Conservation (phyloP, 345 rosid species). For the Excoecaria cochinchinensis region DNA sequence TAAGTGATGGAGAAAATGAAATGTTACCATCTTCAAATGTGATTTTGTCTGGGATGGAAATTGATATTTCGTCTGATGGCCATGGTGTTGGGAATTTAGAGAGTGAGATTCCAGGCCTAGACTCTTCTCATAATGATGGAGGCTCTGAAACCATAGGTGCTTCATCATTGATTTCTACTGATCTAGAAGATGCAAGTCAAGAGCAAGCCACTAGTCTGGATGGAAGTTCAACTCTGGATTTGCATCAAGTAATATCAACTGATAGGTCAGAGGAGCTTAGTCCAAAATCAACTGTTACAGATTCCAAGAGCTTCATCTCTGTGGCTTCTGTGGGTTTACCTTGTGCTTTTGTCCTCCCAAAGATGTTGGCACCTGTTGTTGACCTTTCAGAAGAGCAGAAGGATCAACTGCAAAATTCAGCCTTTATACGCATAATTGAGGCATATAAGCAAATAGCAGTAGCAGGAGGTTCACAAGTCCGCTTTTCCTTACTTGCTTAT, state of each 20-base stretch:
- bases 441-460: constrained; percentile 74
- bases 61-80: constrained; percentile 39
- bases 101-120: constrained; percentile 80
- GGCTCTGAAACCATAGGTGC: constrained; percentile 53
- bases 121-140: constrained; percentile 51
- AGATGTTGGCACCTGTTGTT: constrained; percentile 89
- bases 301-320: constrained; percentile 48
- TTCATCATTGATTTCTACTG: constrained; percentile 54
- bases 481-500: constrained; percentile 78
- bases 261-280: constrained; percentile 88
- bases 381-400: constrained; percentile 70
- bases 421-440: constrained; percentile 67
- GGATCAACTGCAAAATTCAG: constrained; percentile 73
- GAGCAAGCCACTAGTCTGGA: constrained; percentile 53
- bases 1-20: constrained; percentile 47
- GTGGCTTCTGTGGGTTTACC: constrained; percentile 54
- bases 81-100: constrained; percentile 47
- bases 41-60: constrained; percentile 41
- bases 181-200: constrained; percentile 58
- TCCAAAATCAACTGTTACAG: constrained; percentile 54
- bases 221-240: constrained; percentile 46
- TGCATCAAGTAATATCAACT: constrained; percentile 59
- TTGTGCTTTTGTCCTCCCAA: constrained; percentile 59
- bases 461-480: constrained; percentile 78
- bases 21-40: constrained; percentile 36